Evolutionary conservation across 306 rosid genomes (phyloP), one percentile per base, ranked within the genome.

Genomic region (Cicer arietinum): DNA sequence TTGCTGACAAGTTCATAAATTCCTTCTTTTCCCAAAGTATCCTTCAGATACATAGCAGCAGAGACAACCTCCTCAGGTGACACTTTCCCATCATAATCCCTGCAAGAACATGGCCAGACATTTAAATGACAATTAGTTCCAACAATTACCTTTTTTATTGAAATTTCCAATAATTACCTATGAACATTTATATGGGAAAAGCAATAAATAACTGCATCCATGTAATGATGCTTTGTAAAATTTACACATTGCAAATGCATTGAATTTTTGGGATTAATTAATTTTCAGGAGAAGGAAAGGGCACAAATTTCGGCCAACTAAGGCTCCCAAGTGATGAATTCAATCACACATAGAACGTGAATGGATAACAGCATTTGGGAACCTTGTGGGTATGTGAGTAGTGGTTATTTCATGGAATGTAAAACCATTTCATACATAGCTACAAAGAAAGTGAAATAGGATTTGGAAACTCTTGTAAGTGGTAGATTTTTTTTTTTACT

Each of bases 51-150:
- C 57, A 77, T 87, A 13, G 96, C 90, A 57, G 97, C 96, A 57
- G 88, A 82, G 12, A 86, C 90, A 73, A 92, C 97, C 86, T 92
- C 97, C 84, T 90, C 96, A 8, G 96, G 90, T 67, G 93, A 84
- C 48, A 92, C 97, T 84, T 92, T 92, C 52, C 96, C 97, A 71
- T 90, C 97, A 76, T 82, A 85, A 90, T 92, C 96, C 83, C 96
- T 92, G 88, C 86, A 52, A 58, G 37, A 77, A 70, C 52, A 86
- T 52, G 63, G 18, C 20, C 20, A 48, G 66, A 50, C 76, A 71
- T 65, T 64, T 76, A 1, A 53, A 43, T 69, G 39, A 18, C 48
- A 69, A 54, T 45, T 53, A n/a, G 60, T 75, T 76, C 50, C 20
- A 57, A 18, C 50, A 75, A 30, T 48, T 47, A 40, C 67, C n/a